phyloP scores from a whole-genome alignment of 2,329 filamentous ascomycete genomes.

The Rosellinia necatrix region DNA sequence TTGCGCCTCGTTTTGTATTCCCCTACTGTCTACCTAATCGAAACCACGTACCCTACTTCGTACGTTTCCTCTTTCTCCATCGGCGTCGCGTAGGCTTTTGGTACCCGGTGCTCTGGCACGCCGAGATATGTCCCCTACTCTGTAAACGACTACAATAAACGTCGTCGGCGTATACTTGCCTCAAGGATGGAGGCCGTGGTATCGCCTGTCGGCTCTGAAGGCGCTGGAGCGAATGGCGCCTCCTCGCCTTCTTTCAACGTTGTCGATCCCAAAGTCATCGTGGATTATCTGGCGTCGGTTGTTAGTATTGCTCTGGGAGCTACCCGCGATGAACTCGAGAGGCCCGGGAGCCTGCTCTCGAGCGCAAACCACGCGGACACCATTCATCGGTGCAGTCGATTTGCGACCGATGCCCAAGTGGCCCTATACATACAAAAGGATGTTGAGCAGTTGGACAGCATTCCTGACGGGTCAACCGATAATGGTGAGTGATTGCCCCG shows the following conservation, averaged over 20 bases:
- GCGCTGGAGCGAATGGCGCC: constrained; percentile 53
- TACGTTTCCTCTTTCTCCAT: constrained; percentile 9
- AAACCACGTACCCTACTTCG: too few species aligned
- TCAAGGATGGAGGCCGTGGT: constrained; percentile 58
- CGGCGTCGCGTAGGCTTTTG: constrained; percentile 26
- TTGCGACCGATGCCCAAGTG: constrained; percentile 84
- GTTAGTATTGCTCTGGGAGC: constrained; percentile 77
- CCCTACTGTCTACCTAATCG: constrained; percentile 25
- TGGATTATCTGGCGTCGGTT: constrained; percentile 73
- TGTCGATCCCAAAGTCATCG: constrained; percentile 69
- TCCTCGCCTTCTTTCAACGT: constrained; percentile 53
- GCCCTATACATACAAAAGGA: constrained; percentile 93
- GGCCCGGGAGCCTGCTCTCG: constrained; percentile 81
- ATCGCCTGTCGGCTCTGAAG: constrained; percentile 48
- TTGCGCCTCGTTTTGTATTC: constrained; percentile 26
- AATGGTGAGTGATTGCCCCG: constrained; percentile 46
- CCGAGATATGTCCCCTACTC: constrained; percentile 32
- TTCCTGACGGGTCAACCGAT: constrained; percentile 54
- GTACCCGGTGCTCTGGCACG: constrained; percentile 28
- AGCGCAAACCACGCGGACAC: constrained; percentile 75
- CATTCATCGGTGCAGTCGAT: constrained; percentile 82
- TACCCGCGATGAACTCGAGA: constrained; percentile 76
- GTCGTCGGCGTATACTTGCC: constrained; percentile 24
- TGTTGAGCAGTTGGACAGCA: constrained; percentile 57
- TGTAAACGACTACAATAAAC: constrained; percentile 26